These are phyloP conservation scores for Moricandia moricandioides DNA, from an alignment of 345 rosid species.

Conservation along the genomic window DNA sequence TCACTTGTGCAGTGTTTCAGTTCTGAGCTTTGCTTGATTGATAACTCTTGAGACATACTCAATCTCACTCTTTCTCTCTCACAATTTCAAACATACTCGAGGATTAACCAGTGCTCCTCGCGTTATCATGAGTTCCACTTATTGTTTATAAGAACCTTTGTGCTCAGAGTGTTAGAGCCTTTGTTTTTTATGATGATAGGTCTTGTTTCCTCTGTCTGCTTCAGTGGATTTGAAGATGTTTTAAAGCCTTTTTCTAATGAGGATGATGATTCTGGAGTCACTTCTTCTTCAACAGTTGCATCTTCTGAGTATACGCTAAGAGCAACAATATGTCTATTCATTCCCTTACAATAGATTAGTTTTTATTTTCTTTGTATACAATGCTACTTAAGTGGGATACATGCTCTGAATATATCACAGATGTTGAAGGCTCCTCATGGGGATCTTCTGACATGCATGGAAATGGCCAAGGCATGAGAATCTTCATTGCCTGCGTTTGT, in stretches of 20 bases:
- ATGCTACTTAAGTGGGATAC: background rate
- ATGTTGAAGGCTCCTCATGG: conserved; percentile 82
- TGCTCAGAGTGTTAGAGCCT: background rate
- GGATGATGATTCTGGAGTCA: conserved; percentile 26
- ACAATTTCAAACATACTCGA: background rate
- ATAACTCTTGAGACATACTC: background rate
- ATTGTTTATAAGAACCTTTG: background rate
- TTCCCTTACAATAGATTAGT: background rate
- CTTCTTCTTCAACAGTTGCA: conserved; percentile 50
- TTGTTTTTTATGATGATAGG: conserved; percentile 38
- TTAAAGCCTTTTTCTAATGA: conserved; percentile 47
- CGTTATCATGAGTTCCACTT: conserved; percentile 54
- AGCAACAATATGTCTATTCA: conserved; percentile 52
- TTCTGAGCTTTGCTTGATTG: background rate
- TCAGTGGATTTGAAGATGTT: conserved; percentile 56
- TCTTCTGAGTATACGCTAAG: conserved; percentile 73
- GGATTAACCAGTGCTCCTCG: conserved; percentile 65
- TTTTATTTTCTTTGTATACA: background rate
- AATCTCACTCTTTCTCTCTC: background rate
- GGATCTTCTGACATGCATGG: conserved; percentile 73
- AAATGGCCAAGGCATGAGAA: conserved; percentile 77
- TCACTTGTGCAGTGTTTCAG: background rate
- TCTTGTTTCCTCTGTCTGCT: conserved; percentile 78
- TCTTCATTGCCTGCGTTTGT: background rate
- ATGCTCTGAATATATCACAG: conserved; percentile 31